Evolutionary conservation across 495 filamentous ascomycete genomes (phyloP).

Genomic region (Trichoderma asperelloides): DNA sequence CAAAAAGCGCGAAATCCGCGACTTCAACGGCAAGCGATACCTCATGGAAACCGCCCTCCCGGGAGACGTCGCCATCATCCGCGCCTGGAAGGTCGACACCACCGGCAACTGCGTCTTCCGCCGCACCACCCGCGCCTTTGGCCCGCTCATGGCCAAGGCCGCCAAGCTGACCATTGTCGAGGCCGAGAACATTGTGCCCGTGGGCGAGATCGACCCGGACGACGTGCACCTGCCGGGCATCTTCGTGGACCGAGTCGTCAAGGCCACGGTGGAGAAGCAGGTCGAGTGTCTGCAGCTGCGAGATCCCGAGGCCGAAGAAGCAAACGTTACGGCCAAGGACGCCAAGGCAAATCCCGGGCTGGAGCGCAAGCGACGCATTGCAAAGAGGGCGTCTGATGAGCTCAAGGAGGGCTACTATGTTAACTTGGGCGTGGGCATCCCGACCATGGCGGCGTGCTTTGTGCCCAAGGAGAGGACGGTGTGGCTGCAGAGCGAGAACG

Average conservation of each 20-base stretch:
- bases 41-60: conserved; percentile 56
- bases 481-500: conserved; percentile 55
- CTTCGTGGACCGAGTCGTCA: conserved; percentile 55
- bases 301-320: conserved; percentile 17
- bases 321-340: background rate
- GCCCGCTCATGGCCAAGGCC: conserved; percentile 52
- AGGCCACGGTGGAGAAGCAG: conserved; percentile 41
- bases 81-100: conserved; percentile 56
- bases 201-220: conserved; percentile 48
- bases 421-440: conserved; percentile 58
- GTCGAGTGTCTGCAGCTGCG: conserved; percentile 49
- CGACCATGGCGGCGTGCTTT: conserved; percentile 52
- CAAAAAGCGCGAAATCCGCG: conserved; percentile 46
- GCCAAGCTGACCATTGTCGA: conserved; percentile 56
- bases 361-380: conserved; percentile 46
- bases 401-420: conserved; percentile 56
- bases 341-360: conserved; percentile 15
- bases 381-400: conserved; percentile 50
- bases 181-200: conserved; percentile 57
- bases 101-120: conserved; percentile 57
- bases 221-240: conserved; percentile 54
- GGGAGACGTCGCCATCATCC: conserved; percentile 54
- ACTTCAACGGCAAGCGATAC: conserved; percentile 50
- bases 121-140: conserved; percentile 55
- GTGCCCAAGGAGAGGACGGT: conserved; percentile 39